These are phyloP conservation scores for Phylloporus arenicola DNA, from an alignment of 768 basidiomycete genomes.

Conservation along the genomic window DNA sequence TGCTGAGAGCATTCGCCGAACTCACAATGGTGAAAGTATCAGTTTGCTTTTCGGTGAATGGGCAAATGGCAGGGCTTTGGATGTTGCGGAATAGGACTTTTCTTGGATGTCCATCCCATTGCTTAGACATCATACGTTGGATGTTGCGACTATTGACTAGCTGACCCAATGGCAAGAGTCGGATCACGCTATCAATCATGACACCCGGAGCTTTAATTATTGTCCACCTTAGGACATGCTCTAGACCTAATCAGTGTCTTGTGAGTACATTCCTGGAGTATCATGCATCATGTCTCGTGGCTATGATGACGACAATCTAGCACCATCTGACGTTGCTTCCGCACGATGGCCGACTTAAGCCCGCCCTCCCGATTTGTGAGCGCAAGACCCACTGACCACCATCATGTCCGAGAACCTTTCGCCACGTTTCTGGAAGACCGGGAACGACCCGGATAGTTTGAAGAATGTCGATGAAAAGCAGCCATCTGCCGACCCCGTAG, in stretches of 20 bases:
- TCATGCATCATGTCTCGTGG: no score
- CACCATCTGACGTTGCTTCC: no score
- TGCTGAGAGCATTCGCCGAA: conserved; percentile 92
- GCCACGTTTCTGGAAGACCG: conserved; percentile 2
- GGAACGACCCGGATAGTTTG: neutral
- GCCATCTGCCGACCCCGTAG: conserved; percentile 11
- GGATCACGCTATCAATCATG: neutral
- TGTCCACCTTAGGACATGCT: no score
- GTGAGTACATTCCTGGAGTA: no score
- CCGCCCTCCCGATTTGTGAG: neutral
- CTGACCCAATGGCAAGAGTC: neutral
- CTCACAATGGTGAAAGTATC: conserved; percentile 92
- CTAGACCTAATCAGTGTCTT: no score
- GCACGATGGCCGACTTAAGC: conserved; percentile 1
- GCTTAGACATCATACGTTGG: neutral
- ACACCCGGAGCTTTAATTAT: no score
- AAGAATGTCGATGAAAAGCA: neutral
- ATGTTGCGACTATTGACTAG: no score
- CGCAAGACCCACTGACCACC: neutral
- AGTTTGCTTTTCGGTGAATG: conserved; percentile 83
- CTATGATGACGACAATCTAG: no score
- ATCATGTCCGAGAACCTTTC: conserved; percentile 9
- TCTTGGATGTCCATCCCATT: neutral
- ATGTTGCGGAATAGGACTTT: conserved; percentile 19
- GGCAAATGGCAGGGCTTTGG: conserved; percentile 43